These are phyloP conservation scores for Cystoisospora suis DNA, from an alignment of 169 alveolate species.

Conservation along the genomic window DNA sequence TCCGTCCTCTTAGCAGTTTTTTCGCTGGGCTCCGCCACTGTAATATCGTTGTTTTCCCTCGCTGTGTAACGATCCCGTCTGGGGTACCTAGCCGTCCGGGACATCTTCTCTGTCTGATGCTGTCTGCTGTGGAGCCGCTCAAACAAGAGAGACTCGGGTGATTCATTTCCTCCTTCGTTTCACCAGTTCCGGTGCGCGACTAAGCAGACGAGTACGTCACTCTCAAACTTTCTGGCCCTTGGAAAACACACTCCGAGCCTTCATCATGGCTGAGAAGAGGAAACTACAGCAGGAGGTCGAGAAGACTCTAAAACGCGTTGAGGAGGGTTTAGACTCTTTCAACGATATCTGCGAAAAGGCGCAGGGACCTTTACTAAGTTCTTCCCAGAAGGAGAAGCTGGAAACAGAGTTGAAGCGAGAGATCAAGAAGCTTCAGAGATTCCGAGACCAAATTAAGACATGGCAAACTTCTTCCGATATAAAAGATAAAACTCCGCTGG, in stretches of 20 bases:
- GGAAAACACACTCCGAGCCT: not conserved
- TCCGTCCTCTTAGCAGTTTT: too few relatives aligned
- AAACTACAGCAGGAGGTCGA: slow-evolving; percentile 66
- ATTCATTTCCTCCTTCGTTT: too few relatives aligned
- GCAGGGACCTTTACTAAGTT: not conserved
- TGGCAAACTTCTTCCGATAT: slow-evolving; percentile 51
- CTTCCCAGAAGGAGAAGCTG: slow-evolving; percentile 33
- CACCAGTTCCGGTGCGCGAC: too few relatives aligned
- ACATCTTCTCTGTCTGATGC: too few relatives aligned
- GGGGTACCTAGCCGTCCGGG: too few relatives aligned
- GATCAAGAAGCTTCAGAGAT: slow-evolving; percentile 64
- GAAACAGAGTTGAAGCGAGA: slow-evolving; percentile 63
- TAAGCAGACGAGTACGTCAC: too few relatives aligned
- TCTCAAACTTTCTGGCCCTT: too few relatives aligned
- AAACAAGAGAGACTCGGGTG: too few relatives aligned
- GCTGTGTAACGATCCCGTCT: too few relatives aligned
- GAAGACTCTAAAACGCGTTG: slow-evolving; percentile 65
- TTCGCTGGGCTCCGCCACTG: too few relatives aligned
- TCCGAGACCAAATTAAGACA: slow-evolving; percentile 46
- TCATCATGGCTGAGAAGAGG: slow-evolving; percentile 61
- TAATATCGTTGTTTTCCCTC: too few relatives aligned
- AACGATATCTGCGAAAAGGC: slow-evolving; percentile 41
- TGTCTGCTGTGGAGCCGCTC: too few relatives aligned
- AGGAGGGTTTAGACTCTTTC: slow-evolving; percentile 51
- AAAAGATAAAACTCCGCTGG: slow-evolving; percentile 54